Evolutionary conservation across 495 filamentous ascomycete species (phyloP), one percentile per base, ranked within the genome.

Genomic region (Aspergillus nanangensis): DNA sequence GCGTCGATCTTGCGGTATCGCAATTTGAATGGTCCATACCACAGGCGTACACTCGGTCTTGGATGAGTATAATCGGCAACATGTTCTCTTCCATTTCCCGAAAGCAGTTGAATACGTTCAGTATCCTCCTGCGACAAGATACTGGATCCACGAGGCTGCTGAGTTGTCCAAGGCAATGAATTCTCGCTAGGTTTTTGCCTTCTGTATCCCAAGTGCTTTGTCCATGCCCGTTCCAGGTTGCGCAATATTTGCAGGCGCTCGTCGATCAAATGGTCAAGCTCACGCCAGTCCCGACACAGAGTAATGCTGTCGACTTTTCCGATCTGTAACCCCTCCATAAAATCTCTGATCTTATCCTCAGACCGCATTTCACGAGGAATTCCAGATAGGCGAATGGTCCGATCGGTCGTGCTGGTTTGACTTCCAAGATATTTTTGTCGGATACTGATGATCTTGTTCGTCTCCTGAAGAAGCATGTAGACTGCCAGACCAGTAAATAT

Each of bases 281-380:
- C 81, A 43, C 77, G 79, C 94, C 94, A 99, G 45, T 96, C 75
- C 18, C 86, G 78, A 57, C 92, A 97, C 1, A 99, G 59, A 0
- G 84, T 90, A 10, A 99, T 87, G 43, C 76, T 86, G 38, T 96
- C 89, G 4, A 97, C 94, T 54, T 88, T 88, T n/a, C 94, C 94
- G 54, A 99, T 89, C 39, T 85, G 80, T 17, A 99, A 66, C 25
- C 81, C 83, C 56, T 99, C 90, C 17, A 99, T 78, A 44, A 95
- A 86, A 19, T 90, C 77, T 51, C 88, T 90, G 47, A 99, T 88
- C 45, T 83, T 83, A 11, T 82, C 80, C 57, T 97, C 90, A 0
- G 86, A 86, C 41, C 82, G 76, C 44, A 97, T 65, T 9, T 94
- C 86, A 5, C 59, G 61, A 0, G 94, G 94, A 24, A 99, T 90